Evolutionary conservation across 1,284 basidiomycete species (phyloP), one percentile per base, ranked within the genome.

Genomic region (Rhizoctonia solani): DNA sequence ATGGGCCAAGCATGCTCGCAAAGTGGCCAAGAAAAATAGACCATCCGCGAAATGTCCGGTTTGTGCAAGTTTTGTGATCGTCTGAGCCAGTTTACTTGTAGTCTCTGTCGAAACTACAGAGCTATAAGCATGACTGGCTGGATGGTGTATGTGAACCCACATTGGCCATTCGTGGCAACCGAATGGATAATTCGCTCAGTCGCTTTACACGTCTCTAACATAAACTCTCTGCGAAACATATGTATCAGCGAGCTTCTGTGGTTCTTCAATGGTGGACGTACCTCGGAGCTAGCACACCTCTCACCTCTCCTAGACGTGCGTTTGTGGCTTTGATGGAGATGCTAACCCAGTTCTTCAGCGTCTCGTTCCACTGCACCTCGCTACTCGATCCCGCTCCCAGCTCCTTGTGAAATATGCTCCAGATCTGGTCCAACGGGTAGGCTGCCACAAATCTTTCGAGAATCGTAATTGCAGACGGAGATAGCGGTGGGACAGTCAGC

Each of bases 281-380:
- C 61, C 65, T 41, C 14, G 46, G 8, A 1, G 59, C 54, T 4
- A 74, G 55, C 13, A 73, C 75, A n/a, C 68, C 39, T 0, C 86
- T 85, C 6, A 84, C 73, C 23, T 74, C 71, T 23, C 75, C 79
- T 44, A 75, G 79, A 49, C 84, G 74, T 4, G 81, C 80, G 75
- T 93, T 93, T 14, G 89, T 86, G 13, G 89, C 82, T 74, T 85
- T 89, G 11, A 77, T 77, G 29, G 90, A 89, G 3, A 92, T 76
- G 9, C 83, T 79, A 49, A 85, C 77, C 9, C 87, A 68, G 70
- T 83, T 81, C n/a, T 82, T 82, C 21, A 92, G 82, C 71, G 81
- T 84, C 70, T 89, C 86, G 70, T 88, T 87, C 91, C 91, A 93
- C 4, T 59, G 39, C 37, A 75, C 74, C 59, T 76, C 69, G 77